Evolutionary conservation across 768 basidiomycete species (phyloP).

Genomic region (Cystobasidium ongulense): DNA sequence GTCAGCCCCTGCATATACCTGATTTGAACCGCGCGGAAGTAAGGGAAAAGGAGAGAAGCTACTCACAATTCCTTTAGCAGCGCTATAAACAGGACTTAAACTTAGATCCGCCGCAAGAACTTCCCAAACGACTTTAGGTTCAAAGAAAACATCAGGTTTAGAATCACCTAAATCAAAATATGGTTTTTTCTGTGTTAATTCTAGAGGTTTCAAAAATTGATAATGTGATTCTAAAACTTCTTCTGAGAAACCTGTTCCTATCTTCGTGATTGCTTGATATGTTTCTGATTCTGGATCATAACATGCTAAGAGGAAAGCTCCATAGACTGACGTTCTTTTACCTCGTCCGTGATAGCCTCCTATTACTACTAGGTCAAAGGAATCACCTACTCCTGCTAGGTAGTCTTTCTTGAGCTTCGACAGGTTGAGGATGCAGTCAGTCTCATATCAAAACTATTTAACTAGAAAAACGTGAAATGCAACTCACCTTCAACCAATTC

Average conservation of each 20-base stretch:
- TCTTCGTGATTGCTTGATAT: constrained; percentile 96
- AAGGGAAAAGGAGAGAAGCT: neutral
- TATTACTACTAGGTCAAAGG: constrained; percentile 92
- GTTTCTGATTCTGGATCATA: constrained; percentile 90
- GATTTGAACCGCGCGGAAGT: neutral
- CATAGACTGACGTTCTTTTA: constrained; percentile 93
- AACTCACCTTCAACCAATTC: constrained; percentile 87
- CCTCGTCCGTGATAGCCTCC: constrained; percentile 97
- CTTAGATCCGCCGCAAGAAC: constrained; percentile 94
- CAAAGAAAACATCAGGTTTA: constrained; percentile 96
- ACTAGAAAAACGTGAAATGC: neutral
- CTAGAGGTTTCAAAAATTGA: constrained; percentile 70
- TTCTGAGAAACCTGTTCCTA: constrained; percentile 96
- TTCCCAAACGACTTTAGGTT: constrained; percentile 96
- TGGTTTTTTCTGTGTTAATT: constrained; percentile 60
- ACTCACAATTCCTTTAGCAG: constrained; percentile 77
- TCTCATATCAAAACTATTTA: no score
- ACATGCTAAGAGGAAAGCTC: constrained; percentile 93
- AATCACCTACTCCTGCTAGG: constrained; percentile 89
- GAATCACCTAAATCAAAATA: constrained; percentile 85
- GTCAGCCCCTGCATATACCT: neutral
- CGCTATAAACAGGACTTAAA: constrained; percentile 92
- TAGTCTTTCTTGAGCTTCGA: constrained; percentile 94
- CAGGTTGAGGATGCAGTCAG: neutral
- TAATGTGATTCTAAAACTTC: constrained; percentile 74